Evolutionary conservation across 495 filamentous ascomycete genomes (phyloP).

Genomic region (Aspergillus homomorphus): DNA sequence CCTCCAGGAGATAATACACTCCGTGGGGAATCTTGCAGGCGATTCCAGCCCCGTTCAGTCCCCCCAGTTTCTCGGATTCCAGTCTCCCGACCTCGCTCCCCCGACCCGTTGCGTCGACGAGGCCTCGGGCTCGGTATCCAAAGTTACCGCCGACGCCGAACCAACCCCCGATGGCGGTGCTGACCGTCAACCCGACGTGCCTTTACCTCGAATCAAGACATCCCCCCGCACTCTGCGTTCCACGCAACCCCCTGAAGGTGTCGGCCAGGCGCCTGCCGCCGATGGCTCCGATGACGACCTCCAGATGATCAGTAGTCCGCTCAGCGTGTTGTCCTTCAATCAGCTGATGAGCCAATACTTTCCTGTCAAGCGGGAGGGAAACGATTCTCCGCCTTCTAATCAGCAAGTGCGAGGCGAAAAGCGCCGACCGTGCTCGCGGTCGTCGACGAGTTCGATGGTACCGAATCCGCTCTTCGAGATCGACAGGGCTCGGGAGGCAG

Average conservation of each 20-base stretch:
- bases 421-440: slow-evolving; percentile 11
- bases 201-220: neutral
- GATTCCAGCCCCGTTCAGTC: slow-evolving; percentile 18
- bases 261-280: slow-evolving; percentile 1
- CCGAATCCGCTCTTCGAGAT: slow-evolving; percentile 29
- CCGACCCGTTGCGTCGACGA: neutral
- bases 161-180: neutral
- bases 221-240: slow-evolving; percentile 1
- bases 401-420: slow-evolving; percentile 3
- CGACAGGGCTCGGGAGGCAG: slow-evolving; percentile 22
- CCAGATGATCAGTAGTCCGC: slow-evolving; percentile 17
- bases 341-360: slow-evolving; percentile 11
- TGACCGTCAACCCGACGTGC: neutral
- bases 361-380: neutral
- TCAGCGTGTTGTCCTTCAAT: slow-evolving; percentile 7
- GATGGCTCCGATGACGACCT: slow-evolving; percentile 15
- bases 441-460: slow-evolving; percentile 13
- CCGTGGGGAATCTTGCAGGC: neutral
- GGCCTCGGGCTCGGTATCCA: neutral
- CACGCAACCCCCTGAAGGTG: slow-evolving; percentile 10
- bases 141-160: neutral
- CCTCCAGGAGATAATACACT: neutral
- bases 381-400: neutral
- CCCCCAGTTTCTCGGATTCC: slow-evolving; percentile 24
- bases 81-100: slow-evolving; percentile 2